Evolutionary conservation across 2,329 filamentous ascomycete genomes (phyloP), one percentile per base, ranked within the genome.

Genomic region (Colletotrichum destructivum): DNA sequence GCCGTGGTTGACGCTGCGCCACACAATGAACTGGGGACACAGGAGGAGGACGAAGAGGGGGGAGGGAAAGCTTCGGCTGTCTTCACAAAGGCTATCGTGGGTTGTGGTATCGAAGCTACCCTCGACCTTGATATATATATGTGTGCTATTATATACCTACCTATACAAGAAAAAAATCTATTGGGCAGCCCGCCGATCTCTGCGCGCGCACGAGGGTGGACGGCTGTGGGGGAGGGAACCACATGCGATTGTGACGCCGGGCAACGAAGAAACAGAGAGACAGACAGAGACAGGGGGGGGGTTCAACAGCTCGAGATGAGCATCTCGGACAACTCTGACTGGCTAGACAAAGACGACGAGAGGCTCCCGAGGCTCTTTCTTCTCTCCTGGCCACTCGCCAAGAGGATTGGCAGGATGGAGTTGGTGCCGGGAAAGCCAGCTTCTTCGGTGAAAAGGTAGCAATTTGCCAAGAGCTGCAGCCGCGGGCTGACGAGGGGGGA

Each of bases 381-480:
- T 9, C 9, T 35, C 51, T 57, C 26, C 21, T 35, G 61, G 49
- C 15, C 18, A 61, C 55, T 23, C 12, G 66, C 66, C 70, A 72
- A 71, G 66, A 55, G 42, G 23, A 0, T 60, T 57, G 52, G 57
- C 66, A 68, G 51, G 60, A 42, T 69, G 46, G 31, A 6, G 26
- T 38, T 40, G 65, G 63, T 69, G 69, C 54, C 59, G 65, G 65
- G 40, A 55, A 26, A 55, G 12, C 31, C 66, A 72, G 70, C 55
- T 71, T 49, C 61, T 72, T 72, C 51, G 70, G 66, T 62, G 66
- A 72, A n/a, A 42, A 66, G 15, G 66, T 71, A 31, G 62, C 46
- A 72, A 51, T 62, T 23, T 57, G 70, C 70, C 70, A 72, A 72
- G 70, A 47, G 26, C 31, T 35, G 31, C 31, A 35, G 31, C 31